Percentiles rank a stretch among this genome's conserved stretches.
These are phyloP conservation scores for Scutellospora calospora DNA, from an alignment of 371 early-diverging fungal genomes.

Conservation along the genomic window DNA sequence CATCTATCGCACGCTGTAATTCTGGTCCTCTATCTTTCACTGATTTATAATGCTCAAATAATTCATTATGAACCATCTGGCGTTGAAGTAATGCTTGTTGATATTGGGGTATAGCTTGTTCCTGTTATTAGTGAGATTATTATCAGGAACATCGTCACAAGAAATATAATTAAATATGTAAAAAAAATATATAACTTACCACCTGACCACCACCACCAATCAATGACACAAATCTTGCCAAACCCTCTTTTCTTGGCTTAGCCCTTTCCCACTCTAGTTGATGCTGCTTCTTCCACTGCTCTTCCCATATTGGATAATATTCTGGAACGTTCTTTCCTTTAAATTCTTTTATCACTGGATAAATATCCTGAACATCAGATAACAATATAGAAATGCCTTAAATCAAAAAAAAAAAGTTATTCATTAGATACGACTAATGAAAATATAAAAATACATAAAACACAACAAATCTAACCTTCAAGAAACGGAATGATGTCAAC, in stretches of 20 bases:
- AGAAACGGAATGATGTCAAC: constrained; percentile 90
- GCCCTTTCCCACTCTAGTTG: constrained; percentile 77
- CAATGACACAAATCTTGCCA: constrained; percentile 53
- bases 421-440: not conserved
- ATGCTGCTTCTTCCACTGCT: constrained; percentile 68
- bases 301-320: constrained; percentile 77
- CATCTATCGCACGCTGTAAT: constrained; percentile 59
- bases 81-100: constrained; percentile 67
- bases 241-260: constrained; percentile 56
- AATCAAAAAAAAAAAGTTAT: not conserved
- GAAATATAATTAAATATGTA: not conserved
- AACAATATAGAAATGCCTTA: constrained; percentile 70
- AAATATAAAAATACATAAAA: not conserved
- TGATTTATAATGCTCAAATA: constrained; percentile 55
- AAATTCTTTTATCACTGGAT: constrained; percentile 73
- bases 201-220: constrained; percentile 58
- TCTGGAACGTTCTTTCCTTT: constrained; percentile 73
- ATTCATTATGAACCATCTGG: constrained; percentile 60
- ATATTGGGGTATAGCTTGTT: constrained; percentile 52
- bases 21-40: constrained; percentile 53
- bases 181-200: constrained; percentile 41
- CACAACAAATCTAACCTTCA: constrained; percentile 64
- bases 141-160: no score
- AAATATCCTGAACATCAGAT: constrained; percentile 77
- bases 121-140: not conserved